Conservation (phyloP, 2,329 filamentous ascomycete genomes). For the Fusarium liriodendri region DNA sequence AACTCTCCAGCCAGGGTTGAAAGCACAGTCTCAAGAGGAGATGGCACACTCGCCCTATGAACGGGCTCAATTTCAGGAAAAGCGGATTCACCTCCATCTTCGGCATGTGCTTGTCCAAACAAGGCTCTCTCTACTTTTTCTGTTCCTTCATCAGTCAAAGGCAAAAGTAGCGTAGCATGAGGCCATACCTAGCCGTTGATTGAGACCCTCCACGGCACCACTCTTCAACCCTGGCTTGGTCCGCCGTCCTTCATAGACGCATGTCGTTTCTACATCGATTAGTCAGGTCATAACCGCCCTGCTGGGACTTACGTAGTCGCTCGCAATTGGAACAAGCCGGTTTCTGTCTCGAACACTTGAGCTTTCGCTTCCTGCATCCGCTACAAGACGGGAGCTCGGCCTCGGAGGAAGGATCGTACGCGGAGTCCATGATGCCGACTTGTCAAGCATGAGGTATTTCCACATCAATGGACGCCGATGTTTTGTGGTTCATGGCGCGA, state of each 20-base stretch:
- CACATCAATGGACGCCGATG: background rate
- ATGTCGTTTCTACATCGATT: background rate
- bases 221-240: slow-evolving; percentile 21
- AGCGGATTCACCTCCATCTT: background rate
- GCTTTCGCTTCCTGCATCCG: slow-evolving; percentile 26
- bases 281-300: background rate
- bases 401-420: slow-evolving; percentile 13
- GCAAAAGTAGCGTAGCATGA: background rate
- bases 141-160: background rate
- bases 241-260: slow-evolving; percentile 6
- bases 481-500: background rate
- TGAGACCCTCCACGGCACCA: slow-evolving; percentile 18
- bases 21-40: background rate
- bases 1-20: background rate
- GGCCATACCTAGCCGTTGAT: slow-evolving; percentile 8
- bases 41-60: background rate
- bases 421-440: background rate
- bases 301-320: slow-evolving; percentile 8
- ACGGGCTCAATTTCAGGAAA: background rate
- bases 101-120: background rate
- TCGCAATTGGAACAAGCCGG: slow-evolving; percentile 24
- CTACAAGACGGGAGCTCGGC: slow-evolving; percentile 20
- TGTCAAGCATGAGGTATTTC: background rate
- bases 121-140: background rate
- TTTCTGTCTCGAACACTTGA: slow-evolving; percentile 24